Conservation (phyloP, 1,139 yeast genomes). For the Candida sanyaensis region DNA sequence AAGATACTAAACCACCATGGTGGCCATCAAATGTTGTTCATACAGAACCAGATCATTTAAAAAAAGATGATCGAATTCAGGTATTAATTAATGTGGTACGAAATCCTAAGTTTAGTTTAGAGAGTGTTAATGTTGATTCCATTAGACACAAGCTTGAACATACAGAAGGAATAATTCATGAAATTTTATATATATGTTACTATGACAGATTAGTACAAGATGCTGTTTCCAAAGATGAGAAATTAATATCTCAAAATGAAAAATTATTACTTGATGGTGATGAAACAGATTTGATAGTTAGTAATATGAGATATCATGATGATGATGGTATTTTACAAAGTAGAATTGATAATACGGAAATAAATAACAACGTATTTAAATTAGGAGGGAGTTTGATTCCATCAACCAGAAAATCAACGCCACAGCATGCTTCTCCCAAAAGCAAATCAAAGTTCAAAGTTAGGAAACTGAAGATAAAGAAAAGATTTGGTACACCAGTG, state of each 20-base stretch:
- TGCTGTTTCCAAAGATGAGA: background rate
- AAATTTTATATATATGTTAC: conserved; percentile 28
- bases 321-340: conserved; percentile 20
- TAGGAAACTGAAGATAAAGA: background rate
- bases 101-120: conserved; percentile 24
- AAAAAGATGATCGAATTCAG: conserved; percentile 50
- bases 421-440: background rate
- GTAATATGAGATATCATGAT: conserved; percentile 15
- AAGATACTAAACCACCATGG: conserved; percentile 53
- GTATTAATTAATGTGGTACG: conserved; percentile 48
- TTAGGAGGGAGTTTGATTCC: conserved; percentile 8
- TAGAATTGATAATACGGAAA: conserved; percentile 13
- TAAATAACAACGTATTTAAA: conserved; percentile 14
- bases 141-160: conserved; percentile 13
- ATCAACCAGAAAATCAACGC: background rate
- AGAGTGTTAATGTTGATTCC: conserved; percentile 22
- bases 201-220: conserved; percentile 24
- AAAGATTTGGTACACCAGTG: background rate
- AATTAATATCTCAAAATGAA: conserved; percentile 10
- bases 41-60: conserved; percentile 73
- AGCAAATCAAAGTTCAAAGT: background rate
- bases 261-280: conserved; percentile 9
- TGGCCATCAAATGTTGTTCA: conserved; percentile 68
- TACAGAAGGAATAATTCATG: conserved; percentile 21
- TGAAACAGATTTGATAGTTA: conserved; percentile 15